phyloP scores from a whole-genome alignment of 2,329 filamentous ascomycete species.

The Pseudocercospora fijiensis region DNA sequence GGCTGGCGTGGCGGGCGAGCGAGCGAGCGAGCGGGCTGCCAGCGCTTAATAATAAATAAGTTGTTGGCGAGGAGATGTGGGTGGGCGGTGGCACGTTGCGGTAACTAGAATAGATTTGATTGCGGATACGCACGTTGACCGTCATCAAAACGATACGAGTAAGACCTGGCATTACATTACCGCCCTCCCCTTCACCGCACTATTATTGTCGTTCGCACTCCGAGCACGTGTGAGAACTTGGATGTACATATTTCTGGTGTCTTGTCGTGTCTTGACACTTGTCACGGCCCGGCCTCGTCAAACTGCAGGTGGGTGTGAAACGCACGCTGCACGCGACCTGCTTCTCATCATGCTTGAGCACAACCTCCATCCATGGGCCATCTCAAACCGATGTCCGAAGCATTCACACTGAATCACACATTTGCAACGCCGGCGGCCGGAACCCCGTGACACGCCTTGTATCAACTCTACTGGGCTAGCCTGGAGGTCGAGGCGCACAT shows the following conservation, averaged over 20 bases:
- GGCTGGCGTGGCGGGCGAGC: background rate
- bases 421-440: background rate
- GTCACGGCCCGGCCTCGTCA: background rate
- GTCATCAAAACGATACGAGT: background rate
- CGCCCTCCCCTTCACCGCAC: background rate
- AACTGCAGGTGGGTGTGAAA: background rate
- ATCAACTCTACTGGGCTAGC: background rate
- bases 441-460: background rate
- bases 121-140: conserved; percentile 1
- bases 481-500: background rate
- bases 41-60: background rate
- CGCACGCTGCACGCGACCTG: conserved; percentile 1
- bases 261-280: too few relatives aligned
- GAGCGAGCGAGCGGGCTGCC: background rate
- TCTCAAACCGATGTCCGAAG: background rate
- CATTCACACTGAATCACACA: background rate
- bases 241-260: background rate
- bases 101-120: conserved; percentile 9
- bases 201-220: background rate
- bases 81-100: too few relatives aligned
- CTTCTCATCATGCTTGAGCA: background rate
- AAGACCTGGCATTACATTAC: background rate
- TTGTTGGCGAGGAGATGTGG: background rate
- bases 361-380: too few relatives aligned
- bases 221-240: background rate